Evolutionary conservation across 306 rosid species (phyloP).

Genomic region (Lathyrus aphaca): DNA sequence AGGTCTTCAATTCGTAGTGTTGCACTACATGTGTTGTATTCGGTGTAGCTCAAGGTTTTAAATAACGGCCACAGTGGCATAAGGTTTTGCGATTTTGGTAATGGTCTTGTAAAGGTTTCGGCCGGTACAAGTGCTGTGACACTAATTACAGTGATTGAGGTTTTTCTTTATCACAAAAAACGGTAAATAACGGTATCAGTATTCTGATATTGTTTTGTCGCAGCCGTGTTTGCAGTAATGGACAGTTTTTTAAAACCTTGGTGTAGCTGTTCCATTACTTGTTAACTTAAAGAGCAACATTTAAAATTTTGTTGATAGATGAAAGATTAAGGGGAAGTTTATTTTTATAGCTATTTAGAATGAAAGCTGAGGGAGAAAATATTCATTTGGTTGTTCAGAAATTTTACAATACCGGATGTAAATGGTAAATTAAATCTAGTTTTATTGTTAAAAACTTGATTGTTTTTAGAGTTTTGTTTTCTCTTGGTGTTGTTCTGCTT

Average conservation of each 20-base stretch:
- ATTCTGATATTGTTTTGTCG: too few relatives aligned
- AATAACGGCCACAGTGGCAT: too few relatives aligned
- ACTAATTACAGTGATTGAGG: too few relatives aligned
- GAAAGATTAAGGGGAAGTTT: not conserved
- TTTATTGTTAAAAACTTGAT: constrained; percentile 30
- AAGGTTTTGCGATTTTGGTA: too few relatives aligned
- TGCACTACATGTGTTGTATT: not conserved
- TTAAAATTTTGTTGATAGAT: not conserved
- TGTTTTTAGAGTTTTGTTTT: constrained; percentile 4
- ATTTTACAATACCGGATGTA: not conserved
- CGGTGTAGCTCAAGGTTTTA: not conserved
- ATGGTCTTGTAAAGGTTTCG: too few relatives aligned
- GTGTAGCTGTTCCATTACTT: constrained; percentile 8
- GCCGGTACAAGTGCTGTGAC: too few relatives aligned
- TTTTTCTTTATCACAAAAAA: too few relatives aligned
- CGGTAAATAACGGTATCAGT: too few relatives aligned
- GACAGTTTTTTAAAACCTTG: not conserved
- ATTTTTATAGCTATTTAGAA: not conserved
- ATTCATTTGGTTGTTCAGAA: constrained; percentile 15
- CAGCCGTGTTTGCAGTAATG: too few relatives aligned
- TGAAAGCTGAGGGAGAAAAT: not conserved
- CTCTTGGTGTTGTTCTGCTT: not conserved
- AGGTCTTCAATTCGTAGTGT: not conserved
- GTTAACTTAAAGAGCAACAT: not conserved
- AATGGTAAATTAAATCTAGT: not conserved